These are phyloP conservation scores for Bullera alba DNA, from an alignment of 768 basidiomycete species.

Conservation along the genomic window DNA sequence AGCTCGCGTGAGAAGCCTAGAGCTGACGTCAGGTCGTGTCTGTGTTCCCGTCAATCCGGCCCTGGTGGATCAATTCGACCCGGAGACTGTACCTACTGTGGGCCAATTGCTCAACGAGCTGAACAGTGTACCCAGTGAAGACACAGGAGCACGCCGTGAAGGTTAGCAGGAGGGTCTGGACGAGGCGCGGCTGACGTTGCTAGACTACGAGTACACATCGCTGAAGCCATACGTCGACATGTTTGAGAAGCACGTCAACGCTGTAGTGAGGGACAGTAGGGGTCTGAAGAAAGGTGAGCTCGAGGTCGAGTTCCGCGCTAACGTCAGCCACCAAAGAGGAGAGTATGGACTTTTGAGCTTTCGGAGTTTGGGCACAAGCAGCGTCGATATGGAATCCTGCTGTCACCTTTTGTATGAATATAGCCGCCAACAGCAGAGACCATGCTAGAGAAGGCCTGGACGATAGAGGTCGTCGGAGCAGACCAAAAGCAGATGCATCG, in stretches of 20 bases:
- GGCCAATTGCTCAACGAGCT: constrained; percentile 74
- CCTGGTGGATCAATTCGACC: constrained; percentile 72
- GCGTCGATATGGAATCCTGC: no score
- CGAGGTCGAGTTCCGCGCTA: neutral
- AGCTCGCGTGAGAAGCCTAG: constrained; percentile 4
- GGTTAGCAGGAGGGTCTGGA: no score
- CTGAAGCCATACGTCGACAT: constrained; percentile 83
- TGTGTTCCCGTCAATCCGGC: constrained; percentile 85
- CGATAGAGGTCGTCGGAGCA: no score
- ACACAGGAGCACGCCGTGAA: neutral
- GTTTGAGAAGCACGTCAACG: constrained; percentile 64
- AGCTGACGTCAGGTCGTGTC: constrained; percentile 57
- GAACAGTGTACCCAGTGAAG: constrained; percentile 48
- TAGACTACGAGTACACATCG: constrained; percentile 80
- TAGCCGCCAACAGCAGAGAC: no score
- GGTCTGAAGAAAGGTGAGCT: constrained; percentile 40
- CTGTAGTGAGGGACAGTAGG: constrained; percentile 43
- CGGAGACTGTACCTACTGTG: constrained; percentile 77
- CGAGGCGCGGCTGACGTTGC: constrained; percentile 6
- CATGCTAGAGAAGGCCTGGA: no score
- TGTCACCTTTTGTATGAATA: no score
- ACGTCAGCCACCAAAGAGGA: constrained; percentile 19
- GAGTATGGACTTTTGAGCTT: constrained; percentile 28
- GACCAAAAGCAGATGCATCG: no score
- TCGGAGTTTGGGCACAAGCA: no score